Base-by-base conservation (phyloP, 345 rosid genomes). In the Populus euphratica region DNA sequence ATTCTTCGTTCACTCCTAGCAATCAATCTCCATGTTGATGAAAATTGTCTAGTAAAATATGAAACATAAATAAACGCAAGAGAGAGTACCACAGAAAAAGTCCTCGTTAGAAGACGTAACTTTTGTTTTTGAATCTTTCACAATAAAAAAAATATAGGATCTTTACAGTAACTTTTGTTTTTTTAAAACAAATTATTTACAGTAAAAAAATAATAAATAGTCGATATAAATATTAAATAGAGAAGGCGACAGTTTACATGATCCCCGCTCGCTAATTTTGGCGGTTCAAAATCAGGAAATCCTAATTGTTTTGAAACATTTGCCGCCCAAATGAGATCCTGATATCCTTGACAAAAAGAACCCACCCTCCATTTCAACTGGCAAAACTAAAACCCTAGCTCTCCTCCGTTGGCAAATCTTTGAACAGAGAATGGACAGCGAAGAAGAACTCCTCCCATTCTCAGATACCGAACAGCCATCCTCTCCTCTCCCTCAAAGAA, bases 401-500 rank as follows among this genome's bases (percentile, higher is more conserved):
- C 68, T 5, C 23, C 6, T 70, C 33, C 36, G 6, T 21, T 31
- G 12, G 39, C 44, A 56, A 41, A 72, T 73, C 74, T 70, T 61
- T 63, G 36, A 67, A 33, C 43, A 14, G 62, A 38, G 80, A 65
- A 93, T 95, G 97, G 82, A 36, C 41, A 84, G 72, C 80, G 88
- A 88, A 63, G 86, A 85, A 56, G 89, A 86, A 74, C 68, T 88
- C 13, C 85, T 84, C 52, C 86, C 77, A 29, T 78, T 80, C 81
- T 83, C 89, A 17, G 91, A 87, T 11, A 21, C 86, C 18, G 89
- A 86, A n/a, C 67, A 76, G 49, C 74, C 85, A 44, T 81, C 89
- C 50, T 83, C 88, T 72, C 88, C 89, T 0, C 72, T 81, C 73
- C 83, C 83, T 2, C 85, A 71, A 36, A 84, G 90, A 63, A 88